Base-by-base conservation (phyloP, 2,329 filamentous ascomycete genomes). In the Beauveria bassiana region DNA sequence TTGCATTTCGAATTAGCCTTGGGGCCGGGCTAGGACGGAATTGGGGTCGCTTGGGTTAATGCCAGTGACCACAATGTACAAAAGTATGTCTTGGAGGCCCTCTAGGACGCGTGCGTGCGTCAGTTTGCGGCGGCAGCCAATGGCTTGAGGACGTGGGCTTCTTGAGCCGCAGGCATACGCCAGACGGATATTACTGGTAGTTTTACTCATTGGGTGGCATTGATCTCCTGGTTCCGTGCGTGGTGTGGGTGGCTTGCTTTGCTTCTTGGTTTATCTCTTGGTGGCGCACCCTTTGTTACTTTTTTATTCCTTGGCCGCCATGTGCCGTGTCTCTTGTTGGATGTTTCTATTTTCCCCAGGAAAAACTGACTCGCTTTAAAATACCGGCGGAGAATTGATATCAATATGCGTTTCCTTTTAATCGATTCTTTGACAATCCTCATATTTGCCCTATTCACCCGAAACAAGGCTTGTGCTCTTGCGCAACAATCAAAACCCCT, bases 91-190 rank as follows among this genome's bases (percentile, higher is more conserved):
- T 56, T 56, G 52, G 52, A 45, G 14, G 28, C 43, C 43, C 31
- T 51, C 31, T 10, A 34, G 18, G 34, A 38, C 5, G n/a, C 20
- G 43, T 49, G 56, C 38, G 38, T 59, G 56, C 47, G 56, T 31
- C 47, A 60, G 40, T 54, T 53, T 53, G 40, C 28, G 26, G 47
- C 34, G 47, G 20, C 47, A 59, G 56, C 58, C 58, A 60, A 60
- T 60, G 50, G 49, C 40, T 60, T 12, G 20, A 28, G 58, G 49
- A 46, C 58, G 58, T 60, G 58, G 50, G 40, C 28, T 38, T 38
- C 12, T 38, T 38, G 34, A 38, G 34, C 34, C 34, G 34, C 34
- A 38, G 34, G 34, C 34, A 14, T 14, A 12, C 31, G 12, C 10
- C 31, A 14, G 12, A 43, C 31, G 50, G 31, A 12, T 54, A 43